A percentile compares a stretch with the other conserved stretches of the same genome.
phyloP scores from a whole-genome alignment of 2,329 filamentous ascomycete species.

The Lomentospora prolificans region DNA sequence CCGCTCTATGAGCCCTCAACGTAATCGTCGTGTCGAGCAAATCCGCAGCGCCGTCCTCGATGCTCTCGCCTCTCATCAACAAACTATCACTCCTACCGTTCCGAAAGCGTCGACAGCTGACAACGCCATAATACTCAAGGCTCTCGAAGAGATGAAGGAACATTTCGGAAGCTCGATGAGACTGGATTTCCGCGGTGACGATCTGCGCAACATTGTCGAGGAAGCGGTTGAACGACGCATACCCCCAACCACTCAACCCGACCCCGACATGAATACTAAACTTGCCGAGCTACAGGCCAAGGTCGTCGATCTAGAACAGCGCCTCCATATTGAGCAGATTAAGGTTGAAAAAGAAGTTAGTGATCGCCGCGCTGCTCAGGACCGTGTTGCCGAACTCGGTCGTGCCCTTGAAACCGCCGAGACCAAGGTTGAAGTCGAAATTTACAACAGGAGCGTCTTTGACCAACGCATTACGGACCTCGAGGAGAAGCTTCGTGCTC shows the following conservation, averaged over 20 bases:
- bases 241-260: constrained; percentile 36
- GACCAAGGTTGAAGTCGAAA: constrained; percentile 49
- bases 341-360: constrained; percentile 38
- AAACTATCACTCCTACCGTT: constrained; percentile 18
- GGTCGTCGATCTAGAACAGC: constrained; percentile 50
- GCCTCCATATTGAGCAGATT: constrained; percentile 35
- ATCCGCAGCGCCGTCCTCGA: constrained; percentile 67
- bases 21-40: constrained; percentile 73
- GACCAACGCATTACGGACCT: constrained; percentile 57
- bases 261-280: constrained; percentile 43
- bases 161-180: constrained; percentile 37
- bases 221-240: constrained; percentile 51
- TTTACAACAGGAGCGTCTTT: constrained; percentile 48
- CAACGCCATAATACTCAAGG: constrained; percentile 50
- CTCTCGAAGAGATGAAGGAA: constrained; percentile 53
- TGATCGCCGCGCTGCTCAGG: constrained; percentile 41
- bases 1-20: constrained; percentile 66
- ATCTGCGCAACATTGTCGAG: constrained; percentile 53
- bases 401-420: constrained; percentile 47
- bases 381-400: constrained; percentile 40
- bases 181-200: constrained; percentile 35
- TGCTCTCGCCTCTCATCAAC: constrained; percentile 53
- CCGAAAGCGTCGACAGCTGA: constrained; percentile 16
- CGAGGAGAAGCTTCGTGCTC: constrained; percentile 55
- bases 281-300: constrained; percentile 50